Evolutionary conservation across 2,329 filamentous ascomycete species (phyloP).

Genomic region (Stachybotrys elegans): DNA sequence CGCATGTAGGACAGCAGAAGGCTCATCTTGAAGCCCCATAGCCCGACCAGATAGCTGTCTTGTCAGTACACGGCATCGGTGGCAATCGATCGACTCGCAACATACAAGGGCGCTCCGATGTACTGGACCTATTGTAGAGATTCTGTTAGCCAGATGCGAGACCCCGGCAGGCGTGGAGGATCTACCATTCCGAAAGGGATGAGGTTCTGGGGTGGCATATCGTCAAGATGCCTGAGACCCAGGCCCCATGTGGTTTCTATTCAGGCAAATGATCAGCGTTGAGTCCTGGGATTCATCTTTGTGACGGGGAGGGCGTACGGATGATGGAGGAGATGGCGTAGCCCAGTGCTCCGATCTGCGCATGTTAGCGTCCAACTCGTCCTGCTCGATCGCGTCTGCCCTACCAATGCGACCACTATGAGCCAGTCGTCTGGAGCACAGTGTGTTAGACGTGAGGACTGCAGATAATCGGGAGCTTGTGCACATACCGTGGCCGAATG

Average conservation of each 20-base stretch:
- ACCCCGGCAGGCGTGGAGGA: not conserved
- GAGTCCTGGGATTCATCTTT: too few relatives aligned
- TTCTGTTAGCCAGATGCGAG: not conserved
- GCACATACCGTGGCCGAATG: constrained; percentile 10
- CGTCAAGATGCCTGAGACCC: constrained; percentile 25
- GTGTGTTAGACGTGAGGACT: constrained; percentile 1
- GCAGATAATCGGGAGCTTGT: not conserved
- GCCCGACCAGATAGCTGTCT: constrained; percentile 29
- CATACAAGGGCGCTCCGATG: constrained; percentile 36
- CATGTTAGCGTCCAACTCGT: not conserved
- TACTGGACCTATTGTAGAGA: constrained; percentile 33
- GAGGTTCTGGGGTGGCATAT: constrained; percentile 32
- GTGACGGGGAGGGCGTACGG: constrained; percentile 20
- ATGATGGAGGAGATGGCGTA: constrained; percentile 29
- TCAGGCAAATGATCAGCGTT: not conserved
- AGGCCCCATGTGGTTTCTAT: constrained; percentile 40
- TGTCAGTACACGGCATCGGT: constrained; percentile 4
- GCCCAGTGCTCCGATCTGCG: constrained; percentile 24
- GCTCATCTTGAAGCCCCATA: constrained; percentile 39
- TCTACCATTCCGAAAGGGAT: constrained; percentile 30
- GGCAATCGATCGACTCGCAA: constrained; percentile 4
- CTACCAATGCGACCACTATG: constrained; percentile 13
- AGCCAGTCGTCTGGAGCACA: constrained; percentile 12
- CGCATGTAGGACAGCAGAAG: constrained; percentile 37
- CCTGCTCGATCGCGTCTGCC: not conserved